Conservation (phyloP, 202 grass and related monocot genomes). For the Setaria viridis region DNA sequence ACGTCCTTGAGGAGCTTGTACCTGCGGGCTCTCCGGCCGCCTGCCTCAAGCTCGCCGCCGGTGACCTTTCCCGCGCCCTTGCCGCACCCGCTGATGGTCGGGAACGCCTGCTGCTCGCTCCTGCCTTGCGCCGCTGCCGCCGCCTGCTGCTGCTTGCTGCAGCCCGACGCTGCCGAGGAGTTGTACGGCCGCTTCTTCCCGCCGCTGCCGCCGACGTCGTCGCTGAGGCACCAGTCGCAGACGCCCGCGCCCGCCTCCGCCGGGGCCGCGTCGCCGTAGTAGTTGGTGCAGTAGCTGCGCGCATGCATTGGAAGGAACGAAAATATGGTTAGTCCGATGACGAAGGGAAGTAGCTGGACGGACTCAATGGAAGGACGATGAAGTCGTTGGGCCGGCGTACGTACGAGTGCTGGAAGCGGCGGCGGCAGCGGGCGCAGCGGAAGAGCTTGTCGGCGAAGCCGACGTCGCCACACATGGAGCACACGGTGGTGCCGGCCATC, state of each 20-base stretch:
- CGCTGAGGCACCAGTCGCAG: constrained; percentile 96
- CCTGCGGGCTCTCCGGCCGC: constrained; percentile 66
- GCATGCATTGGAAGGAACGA: neutral
- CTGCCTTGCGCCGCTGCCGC: neutral
- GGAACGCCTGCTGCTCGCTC: constrained; percentile 25
- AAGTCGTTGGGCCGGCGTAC: neutral
- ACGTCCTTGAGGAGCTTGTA: constrained; percentile 99
- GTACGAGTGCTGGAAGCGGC: constrained; percentile 91
- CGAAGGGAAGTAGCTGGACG: neutral
- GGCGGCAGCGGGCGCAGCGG: constrained; percentile 72
- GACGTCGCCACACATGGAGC: constrained; percentile 96
- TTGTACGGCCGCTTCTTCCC: neutral
- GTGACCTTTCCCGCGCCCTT: constrained; percentile 50
- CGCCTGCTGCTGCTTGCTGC: constrained; percentile 36
- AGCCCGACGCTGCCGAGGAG: neutral
- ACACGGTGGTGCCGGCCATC: constrained; percentile 61
- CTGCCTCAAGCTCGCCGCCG: constrained; percentile 48
- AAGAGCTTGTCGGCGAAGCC: constrained; percentile 97
- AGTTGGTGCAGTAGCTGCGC: constrained; percentile 92
- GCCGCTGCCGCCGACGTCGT: neutral
- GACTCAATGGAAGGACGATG: neutral
- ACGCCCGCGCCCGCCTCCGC: constrained; percentile 49
- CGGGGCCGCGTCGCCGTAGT: constrained; percentile 73
- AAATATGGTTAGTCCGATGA: neutral
- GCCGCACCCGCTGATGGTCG: constrained; percentile 25